phyloP scores from a whole-genome alignment of 257 asterid genomes.

The Solanum lycopersicoides region DNA sequence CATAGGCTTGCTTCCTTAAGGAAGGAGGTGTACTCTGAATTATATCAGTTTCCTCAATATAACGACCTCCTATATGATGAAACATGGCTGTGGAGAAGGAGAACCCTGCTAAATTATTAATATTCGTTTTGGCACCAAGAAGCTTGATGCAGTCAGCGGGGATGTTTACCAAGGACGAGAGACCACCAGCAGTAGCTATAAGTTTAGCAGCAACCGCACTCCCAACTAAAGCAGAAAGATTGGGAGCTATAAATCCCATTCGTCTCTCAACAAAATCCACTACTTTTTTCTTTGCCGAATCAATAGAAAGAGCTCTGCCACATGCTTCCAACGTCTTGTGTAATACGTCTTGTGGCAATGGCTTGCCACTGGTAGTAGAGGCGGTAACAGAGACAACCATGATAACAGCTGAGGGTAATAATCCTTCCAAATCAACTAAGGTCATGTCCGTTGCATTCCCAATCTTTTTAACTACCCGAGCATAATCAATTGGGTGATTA shows the following conservation, averaged over 20 bases:
- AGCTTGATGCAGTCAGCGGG: conserved; percentile 88
- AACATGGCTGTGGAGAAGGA: conserved; percentile 91
- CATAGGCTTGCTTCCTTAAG: conserved; percentile 79
- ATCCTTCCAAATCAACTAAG: conserved; percentile 90
- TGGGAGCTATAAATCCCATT: conserved; percentile 94
- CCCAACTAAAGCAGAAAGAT: conserved; percentile 90
- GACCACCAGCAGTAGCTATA: conserved; percentile 97
- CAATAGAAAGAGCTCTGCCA: conserved; percentile 79
- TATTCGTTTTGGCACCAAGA: conserved; percentile 72
- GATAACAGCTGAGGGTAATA: conserved; percentile 82
- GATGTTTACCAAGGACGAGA: conserved; percentile 81
- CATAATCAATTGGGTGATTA: conserved; percentile 94
- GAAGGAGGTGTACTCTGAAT: conserved; percentile 90
- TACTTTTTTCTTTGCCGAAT: conserved; percentile 75
- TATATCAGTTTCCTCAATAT: conserved; percentile 72
- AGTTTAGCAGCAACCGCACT: conserved; percentile 94
- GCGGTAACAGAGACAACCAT: conserved; percentile 98
- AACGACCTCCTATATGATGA: conserved; percentile 58
- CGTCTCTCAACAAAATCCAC: conserved; percentile 93
- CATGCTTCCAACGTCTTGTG: conserved; percentile 84
- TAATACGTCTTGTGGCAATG: conserved; percentile 77
- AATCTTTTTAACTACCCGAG: conserved; percentile 79
- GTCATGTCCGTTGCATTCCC: conserved; percentile 86
- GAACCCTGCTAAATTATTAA: conserved; percentile 77
- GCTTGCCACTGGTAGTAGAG: conserved; percentile 95